Percentiles rank a stretch among this genome's conserved stretches.
Conservation (phyloP, 305 asterid genomes). For the Stenogyne calaminthoides region DNA sequence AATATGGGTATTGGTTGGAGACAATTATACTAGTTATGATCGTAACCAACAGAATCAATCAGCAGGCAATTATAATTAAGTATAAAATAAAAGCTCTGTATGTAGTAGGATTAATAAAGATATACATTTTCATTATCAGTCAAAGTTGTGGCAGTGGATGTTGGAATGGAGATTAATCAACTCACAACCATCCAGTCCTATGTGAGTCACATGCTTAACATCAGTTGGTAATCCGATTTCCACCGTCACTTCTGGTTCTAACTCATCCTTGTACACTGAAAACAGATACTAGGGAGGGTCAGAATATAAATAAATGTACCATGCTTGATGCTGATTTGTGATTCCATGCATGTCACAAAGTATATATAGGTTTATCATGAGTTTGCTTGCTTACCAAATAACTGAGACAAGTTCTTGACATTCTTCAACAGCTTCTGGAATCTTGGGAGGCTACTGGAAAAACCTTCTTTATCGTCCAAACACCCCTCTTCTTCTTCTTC, state of each 20-base stretch:
- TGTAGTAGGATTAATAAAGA: too few relatives aligned
- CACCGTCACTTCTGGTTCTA: slow-evolving; percentile 52
- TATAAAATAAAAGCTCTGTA: too few relatives aligned
- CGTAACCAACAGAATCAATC: too few relatives aligned
- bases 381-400: slow-evolving; percentile 51
- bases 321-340: too few relatives aligned
- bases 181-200: slow-evolving; percentile 64
- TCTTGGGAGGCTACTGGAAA: slow-evolving; percentile 48
- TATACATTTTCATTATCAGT: too few relatives aligned
- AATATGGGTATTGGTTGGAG: too few relatives aligned
- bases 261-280: slow-evolving; percentile 65
- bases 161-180: slow-evolving; percentile 38
- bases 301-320: too few relatives aligned
- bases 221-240: slow-evolving; percentile 82
- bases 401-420: slow-evolving; percentile 60
- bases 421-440: slow-evolving; percentile 64
- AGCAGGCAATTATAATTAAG: too few relatives aligned
- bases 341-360: not conserved
- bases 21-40: too few relatives aligned
- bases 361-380: not conserved
- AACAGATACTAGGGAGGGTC: not conserved
- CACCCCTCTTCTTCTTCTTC: slow-evolving; percentile 42
- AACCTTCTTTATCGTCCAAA: slow-evolving; percentile 42
- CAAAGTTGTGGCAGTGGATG: too few relatives aligned
- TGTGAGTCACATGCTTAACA: slow-evolving; percentile 83